Evolutionary conservation across 179 eudicot species (phyloP).

Genomic region (Corrigiola litoralis): DNA sequence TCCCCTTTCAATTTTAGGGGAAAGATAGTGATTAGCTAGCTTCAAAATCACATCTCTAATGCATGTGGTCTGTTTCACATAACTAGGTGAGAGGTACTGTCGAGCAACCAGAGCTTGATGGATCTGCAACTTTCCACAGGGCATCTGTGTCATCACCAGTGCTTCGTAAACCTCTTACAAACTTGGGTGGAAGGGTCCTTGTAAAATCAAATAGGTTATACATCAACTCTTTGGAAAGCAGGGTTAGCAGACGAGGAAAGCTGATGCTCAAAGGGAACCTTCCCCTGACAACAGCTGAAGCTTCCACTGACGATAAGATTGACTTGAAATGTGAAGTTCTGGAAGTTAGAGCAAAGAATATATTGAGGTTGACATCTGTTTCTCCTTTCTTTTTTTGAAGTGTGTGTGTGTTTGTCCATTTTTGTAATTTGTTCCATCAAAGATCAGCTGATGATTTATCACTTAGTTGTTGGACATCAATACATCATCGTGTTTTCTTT

Average conservation of each 20-base stretch:
- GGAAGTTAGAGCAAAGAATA: slow-evolving; percentile 90
- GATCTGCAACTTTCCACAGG: slow-evolving; percentile 94
- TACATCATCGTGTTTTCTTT: not conserved
- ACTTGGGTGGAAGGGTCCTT: slow-evolving; percentile 84
- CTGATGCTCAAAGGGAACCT: slow-evolving; percentile 81
- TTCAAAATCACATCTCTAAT: slow-evolving; percentile 9
- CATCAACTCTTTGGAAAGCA: slow-evolving; percentile 87
- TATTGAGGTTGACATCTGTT: slow-evolving; percentile 54
- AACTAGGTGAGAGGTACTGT: slow-evolving; percentile 96
- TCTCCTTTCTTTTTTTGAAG: slow-evolving; percentile 8
- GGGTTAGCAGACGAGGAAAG: slow-evolving; percentile 93
- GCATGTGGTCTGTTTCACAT: slow-evolving; percentile 22
- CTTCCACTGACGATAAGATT: slow-evolving; percentile 83
- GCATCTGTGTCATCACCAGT: slow-evolving; percentile 97
- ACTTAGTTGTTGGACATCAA: not conserved
- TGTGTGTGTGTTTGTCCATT: no score
- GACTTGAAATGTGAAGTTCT: slow-evolving; percentile 91
- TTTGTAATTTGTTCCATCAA: not conserved
- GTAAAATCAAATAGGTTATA: slow-evolving; percentile 86
- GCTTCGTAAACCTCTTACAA: slow-evolving; percentile 85
- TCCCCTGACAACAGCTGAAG: slow-evolving; percentile 75
- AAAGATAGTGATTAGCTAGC: not conserved
- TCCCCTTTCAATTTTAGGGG: not conserved
- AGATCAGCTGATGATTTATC: not conserved
- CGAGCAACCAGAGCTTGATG: slow-evolving; percentile 95